Conservation (phyloP, 768 basidiomycete species). For the Xerocomus brunneocitrinus region DNA sequence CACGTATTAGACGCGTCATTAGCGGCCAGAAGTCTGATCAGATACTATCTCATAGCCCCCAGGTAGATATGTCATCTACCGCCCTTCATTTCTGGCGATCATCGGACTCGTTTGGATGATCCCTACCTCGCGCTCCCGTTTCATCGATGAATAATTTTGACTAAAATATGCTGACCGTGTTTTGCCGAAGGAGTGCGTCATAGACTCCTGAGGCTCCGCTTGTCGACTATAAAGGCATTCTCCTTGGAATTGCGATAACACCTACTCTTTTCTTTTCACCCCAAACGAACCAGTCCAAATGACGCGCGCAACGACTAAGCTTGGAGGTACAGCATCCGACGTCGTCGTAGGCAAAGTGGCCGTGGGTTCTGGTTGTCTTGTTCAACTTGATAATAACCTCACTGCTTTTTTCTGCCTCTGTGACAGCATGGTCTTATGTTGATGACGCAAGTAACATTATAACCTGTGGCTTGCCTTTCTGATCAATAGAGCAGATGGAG, state of each 20-base stretch:
- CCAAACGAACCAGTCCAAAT: constrained; percentile 14
- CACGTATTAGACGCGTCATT: too few relatives aligned
- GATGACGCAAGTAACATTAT: constrained; percentile 40
- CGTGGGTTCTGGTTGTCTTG: constrained; percentile 21
- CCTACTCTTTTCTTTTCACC: too few relatives aligned
- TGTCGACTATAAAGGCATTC: not conserved
- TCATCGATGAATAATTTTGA: too few relatives aligned
- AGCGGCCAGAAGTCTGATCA: too few relatives aligned
- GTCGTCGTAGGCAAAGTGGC: constrained; percentile 37
- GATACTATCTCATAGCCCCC: too few relatives aligned
- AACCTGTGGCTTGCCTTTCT: not conserved
- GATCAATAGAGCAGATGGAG: not conserved
- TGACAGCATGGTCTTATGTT: not conserved
- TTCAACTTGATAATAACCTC: not conserved
- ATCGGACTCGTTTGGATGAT: too few relatives aligned
- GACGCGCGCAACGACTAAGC: constrained; percentile 28
- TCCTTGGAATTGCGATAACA: not conserved
- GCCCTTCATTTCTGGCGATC: too few relatives aligned
- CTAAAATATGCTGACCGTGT: too few relatives aligned
- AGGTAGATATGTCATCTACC: too few relatives aligned
- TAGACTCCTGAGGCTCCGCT: too few relatives aligned
- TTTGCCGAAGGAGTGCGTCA: too few relatives aligned
- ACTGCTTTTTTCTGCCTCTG: not conserved
- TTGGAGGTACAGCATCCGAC: constrained; percentile 37
- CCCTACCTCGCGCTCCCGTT: too few relatives aligned